These are phyloP conservation scores for Hyaloscypha bicolor DNA, from an alignment of 495 filamentous ascomycete species.

Conservation along the genomic window DNA sequence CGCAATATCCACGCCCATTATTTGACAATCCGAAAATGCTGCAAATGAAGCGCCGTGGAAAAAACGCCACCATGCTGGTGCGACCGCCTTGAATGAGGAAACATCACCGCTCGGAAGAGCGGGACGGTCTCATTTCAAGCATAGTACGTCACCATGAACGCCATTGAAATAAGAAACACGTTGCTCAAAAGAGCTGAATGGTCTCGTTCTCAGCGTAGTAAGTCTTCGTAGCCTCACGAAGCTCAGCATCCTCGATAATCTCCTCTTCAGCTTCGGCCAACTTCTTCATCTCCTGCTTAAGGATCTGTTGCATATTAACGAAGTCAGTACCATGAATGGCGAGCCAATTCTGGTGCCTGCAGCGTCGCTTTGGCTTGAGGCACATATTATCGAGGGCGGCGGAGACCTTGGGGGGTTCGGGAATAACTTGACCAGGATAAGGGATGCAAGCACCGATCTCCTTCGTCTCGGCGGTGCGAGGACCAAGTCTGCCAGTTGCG, in stretches of 20 bases:
- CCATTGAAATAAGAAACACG: neutral
- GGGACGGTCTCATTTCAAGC: slow-evolving; percentile 15
- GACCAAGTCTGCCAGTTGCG: slow-evolving; percentile 26
- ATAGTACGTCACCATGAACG: neutral
- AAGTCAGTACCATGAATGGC: slow-evolving; percentile 16
- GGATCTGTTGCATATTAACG: neutral
- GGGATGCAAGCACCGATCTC: slow-evolving; percentile 10
- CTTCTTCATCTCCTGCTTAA: slow-evolving; percentile 14
- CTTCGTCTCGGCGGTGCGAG: slow-evolving; percentile 23
- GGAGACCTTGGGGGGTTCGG: slow-evolving; percentile 1
- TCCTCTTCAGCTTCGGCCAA: slow-evolving; percentile 8
- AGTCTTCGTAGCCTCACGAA: slow-evolving; percentile 23
- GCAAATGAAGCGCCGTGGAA: neutral
- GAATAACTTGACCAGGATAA: slow-evolving; percentile 18
- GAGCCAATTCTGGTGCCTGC: slow-evolving; percentile 17
- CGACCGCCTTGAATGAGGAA: neutral
- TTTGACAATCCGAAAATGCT: neutral
- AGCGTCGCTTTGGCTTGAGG: slow-evolving; percentile 14
- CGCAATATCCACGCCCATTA: neutral
- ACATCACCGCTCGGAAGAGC: slow-evolving; percentile 12
- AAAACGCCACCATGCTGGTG: neutral
- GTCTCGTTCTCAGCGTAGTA: slow-evolving; percentile 25
- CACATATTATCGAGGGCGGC: slow-evolving; percentile 25
- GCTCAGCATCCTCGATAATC: slow-evolving; percentile 30
- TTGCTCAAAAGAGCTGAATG: slow-evolving; percentile 23